Evolutionary conservation across 352 stramenopile species (phyloP).

Genomic region (Phytophthora sp.): DNA sequence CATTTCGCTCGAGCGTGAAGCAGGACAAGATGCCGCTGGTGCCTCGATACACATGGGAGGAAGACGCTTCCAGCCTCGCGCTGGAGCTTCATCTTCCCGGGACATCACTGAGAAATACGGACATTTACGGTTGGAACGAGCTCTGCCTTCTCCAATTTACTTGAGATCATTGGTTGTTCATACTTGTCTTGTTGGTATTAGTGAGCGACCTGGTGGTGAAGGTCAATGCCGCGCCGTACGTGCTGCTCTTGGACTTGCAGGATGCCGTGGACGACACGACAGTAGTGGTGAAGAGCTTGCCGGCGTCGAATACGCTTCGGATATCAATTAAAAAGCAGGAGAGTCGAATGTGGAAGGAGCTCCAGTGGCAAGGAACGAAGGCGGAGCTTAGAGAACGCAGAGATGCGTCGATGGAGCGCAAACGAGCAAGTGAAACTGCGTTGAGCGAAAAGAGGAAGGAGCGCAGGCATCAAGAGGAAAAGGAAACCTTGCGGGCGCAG

Average conservation of each 20-base stretch:
- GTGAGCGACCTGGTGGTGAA: conserved; percentile 85
- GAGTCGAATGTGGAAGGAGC: conserved; percentile 45
- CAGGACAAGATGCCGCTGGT: conserved; percentile 60
- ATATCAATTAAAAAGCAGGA: conserved; percentile 56
- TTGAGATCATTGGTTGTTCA: neutral
- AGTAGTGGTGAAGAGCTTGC: conserved; percentile 51
- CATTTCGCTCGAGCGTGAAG: neutral
- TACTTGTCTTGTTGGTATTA: conserved; percentile 20
- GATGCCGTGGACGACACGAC: conserved; percentile 61
- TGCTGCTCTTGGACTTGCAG: conserved; percentile 74
- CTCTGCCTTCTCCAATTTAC: neutral
- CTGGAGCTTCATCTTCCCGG: conserved; percentile 63
- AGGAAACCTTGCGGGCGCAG: conserved; percentile 75
- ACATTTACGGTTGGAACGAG: conserved; percentile 67
- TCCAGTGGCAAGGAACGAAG: conserved; percentile 50
- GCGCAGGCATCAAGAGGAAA: conserved; percentile 66
- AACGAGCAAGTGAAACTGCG: conserved; percentile 42
- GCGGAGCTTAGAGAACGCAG: conserved; percentile 43
- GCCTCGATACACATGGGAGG: conserved; percentile 69
- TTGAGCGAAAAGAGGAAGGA: conserved; percentile 60
- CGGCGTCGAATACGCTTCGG: conserved; percentile 44
- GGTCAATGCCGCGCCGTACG: conserved; percentile 77
- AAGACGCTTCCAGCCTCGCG: conserved; percentile 55
- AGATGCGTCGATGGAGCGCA: conserved; percentile 69
- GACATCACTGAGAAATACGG: conserved; percentile 48